Base-by-base conservation (phyloP, 257 asterid genomes). In the Leptodermis oblonga region DNA sequence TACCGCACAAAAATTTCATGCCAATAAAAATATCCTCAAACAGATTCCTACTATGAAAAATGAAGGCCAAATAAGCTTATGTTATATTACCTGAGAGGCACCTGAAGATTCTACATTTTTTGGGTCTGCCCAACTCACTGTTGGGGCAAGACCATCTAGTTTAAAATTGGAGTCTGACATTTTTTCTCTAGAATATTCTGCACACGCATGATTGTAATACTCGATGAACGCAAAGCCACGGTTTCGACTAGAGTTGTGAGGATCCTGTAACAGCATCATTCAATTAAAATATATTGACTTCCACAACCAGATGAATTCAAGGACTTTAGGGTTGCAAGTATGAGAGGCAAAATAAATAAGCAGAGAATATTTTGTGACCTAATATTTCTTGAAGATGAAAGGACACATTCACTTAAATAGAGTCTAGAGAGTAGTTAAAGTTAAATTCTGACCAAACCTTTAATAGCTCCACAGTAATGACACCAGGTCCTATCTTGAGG, bases 91-190 rank as follows among this genome's bases (percentile, higher is more conserved):
- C 97, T 90, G 99, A 41, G 95, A 82, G 68, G 82, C 20, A 65
- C 96, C 76, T 6, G 98, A 80, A 67, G 96, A 79, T 74, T 93
- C 99, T 56, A 87, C 86, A 73, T 80, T 93, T 79, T 83, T 88
- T 45, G 97, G 93, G 81, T 90, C 97, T 61, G 99, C 99, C 99
- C 99, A 94, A 77, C 99, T 94, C 74, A 94, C 99, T 68, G 99
- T 94, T 58, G 99, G 99, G 65, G 92, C 88, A 76, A 85, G 88
- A 61, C 87, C 95, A 73, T 91, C 96, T 62, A 94, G 95, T 80
- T 91, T 91, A 79, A 94, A 94, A 15, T 88, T 73, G 28, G 97
- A 83, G 70, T 62, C 73, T 25, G 97, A 91, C 97, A 94, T 94
- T 78, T 84, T 85, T 77, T 86, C 85, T 69, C 97, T 88, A 5